Base-by-base conservation (phyloP, 2,329 filamentous ascomycete species). In the Didymosphaeria variabile region DNA sequence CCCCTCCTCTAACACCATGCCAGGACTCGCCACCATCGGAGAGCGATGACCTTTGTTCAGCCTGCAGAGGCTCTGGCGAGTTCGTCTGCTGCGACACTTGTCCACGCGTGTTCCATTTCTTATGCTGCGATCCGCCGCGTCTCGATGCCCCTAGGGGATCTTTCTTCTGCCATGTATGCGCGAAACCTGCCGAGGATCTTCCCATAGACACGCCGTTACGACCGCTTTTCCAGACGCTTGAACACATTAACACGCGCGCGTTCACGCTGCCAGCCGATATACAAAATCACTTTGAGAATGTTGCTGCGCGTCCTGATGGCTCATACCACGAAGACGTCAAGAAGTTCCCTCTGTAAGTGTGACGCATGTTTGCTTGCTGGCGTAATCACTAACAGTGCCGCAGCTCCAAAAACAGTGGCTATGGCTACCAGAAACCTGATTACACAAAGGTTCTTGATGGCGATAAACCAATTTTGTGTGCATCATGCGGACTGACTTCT, bases 1-100 rank as follows among this genome's bases (percentile, higher is more conserved):
- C 72, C 49, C 78, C 77, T 26, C 71, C 75, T 66, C 79, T 83
- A 72, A 84, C 75, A 60, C 68, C 71, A 63, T 71, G 75, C 51
- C 75, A 79, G 76, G 71, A 70, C 63, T 77, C 76, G 65, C 73
- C 73, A 64, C 78, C 72, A 47, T 75, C 75, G 45, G 76, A 97
- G 64, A 97, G 97, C 78, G 92, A 95, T 77, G 94, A 98, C 77
- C 90, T 91, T 74, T 99, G 94, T 82, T 90, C 90, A 63, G 88
- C 93, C 49, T 99, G 95, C 80, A 88, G 90, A 72, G 91, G 91
- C 65, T 91, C 88, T 67, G 94, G 94, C 59, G 88, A 93, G 69
- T 86, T 99, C 65, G 86, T 98, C 67, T 97, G 94, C 80, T 99
- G 95, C 79, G 95, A 98, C 81, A 92, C 91, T 64, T 99, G 95